phyloP scores from a whole-genome alignment of 768 basidiomycete species.

The Lactarius trivialis region DNA sequence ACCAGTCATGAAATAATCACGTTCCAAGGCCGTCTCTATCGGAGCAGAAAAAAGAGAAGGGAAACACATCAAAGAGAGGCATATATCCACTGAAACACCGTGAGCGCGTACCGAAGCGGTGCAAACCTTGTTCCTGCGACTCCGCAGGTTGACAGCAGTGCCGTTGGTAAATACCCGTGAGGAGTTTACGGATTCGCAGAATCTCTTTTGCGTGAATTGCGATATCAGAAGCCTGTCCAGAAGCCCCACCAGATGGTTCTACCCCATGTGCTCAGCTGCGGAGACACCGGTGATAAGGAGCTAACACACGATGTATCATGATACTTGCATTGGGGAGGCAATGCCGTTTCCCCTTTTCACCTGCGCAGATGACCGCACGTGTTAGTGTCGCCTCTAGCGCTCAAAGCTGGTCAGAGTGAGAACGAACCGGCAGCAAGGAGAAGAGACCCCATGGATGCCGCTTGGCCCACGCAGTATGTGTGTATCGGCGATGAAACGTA shows the following conservation, averaged over 20 bases:
- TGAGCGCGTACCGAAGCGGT: constrained; percentile 65
- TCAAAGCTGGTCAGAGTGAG: background rate
- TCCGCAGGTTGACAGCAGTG: constrained; percentile 74
- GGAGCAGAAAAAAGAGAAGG: constrained; percentile 12
- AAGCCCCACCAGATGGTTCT: constrained; percentile 97
- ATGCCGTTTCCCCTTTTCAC: constrained; percentile 86
- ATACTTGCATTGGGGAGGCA: constrained; percentile 91
- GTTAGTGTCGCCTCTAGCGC: background rate
- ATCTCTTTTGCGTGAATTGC: constrained; percentile 98
- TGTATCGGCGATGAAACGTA: constrained; percentile 94
- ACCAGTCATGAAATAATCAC: constrained; percentile 97
- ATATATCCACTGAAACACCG: constrained; percentile 18
- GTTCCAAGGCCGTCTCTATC: constrained; percentile 80
- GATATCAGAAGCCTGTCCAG: constrained; percentile 93
- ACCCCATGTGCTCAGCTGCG: background rate
- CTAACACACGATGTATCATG: constrained; percentile 89
- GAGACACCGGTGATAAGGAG: constrained; percentile 14
- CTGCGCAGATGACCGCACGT: constrained; percentile 28
- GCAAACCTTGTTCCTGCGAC: constrained; percentile 51
- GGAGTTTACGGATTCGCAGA: constrained; percentile 71
- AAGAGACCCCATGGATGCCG: constrained; percentile 93
- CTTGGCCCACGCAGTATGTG: constrained; percentile 93
- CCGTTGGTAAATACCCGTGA: constrained; percentile 84
- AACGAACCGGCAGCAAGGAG: constrained; percentile 72
- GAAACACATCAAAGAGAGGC: constrained; percentile 23